Base-by-base conservation (phyloP, 1,284 basidiomycete genomes). In the Pisolithus thermaeus region DNA sequence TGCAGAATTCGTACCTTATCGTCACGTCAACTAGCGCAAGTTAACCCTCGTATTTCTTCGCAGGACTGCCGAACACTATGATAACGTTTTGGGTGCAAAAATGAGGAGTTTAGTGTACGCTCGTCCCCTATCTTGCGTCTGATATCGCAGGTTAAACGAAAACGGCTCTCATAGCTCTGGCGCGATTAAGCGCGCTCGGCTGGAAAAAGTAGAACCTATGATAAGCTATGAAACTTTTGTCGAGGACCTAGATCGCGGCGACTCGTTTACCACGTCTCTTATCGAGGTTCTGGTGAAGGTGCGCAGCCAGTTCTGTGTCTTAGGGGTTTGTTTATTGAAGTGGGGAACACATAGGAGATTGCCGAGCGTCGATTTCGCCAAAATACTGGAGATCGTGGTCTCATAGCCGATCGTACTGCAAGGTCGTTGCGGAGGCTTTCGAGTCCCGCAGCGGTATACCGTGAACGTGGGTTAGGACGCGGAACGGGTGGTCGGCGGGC, bases 271-370 rank as follows among this genome's bases (percentile, higher is more conserved):
- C 0, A 76, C 83, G 3, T 79, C 82, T 1, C 61, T 88, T 40
- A 67, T 87, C 50, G 86, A 88, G 54, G 75, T 85, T 36, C 72
- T 89, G 42, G 85, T 89, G 60, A 86, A 82, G 71, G 86, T 87
- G 60, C 63, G 80, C 56, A 5, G 36, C 42, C 51, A 11, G 18
- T 27, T 52, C 9, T 25, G 39, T 39, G 18, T 51, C 32, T 16
- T 28, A 39, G 30, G 2, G 5, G 38, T 38, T 7, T 20, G 32
- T n/a, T 9, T 45, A 18, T 11, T 3, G 22, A 18, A 36, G 36
- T 39, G 8, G 18, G 53, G 4, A 11, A 14, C 37, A 32, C 30
- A 7, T 50, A 88, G 87, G 87, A 90, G 75, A 61, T 87, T 38
- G 83, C 86, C 5, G 85, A 87, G 55, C 78, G 87, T 47, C 76